Conservation (phyloP, 2,329 filamentous ascomycete genomes). For the Microthyrium microscopicum region DNA sequence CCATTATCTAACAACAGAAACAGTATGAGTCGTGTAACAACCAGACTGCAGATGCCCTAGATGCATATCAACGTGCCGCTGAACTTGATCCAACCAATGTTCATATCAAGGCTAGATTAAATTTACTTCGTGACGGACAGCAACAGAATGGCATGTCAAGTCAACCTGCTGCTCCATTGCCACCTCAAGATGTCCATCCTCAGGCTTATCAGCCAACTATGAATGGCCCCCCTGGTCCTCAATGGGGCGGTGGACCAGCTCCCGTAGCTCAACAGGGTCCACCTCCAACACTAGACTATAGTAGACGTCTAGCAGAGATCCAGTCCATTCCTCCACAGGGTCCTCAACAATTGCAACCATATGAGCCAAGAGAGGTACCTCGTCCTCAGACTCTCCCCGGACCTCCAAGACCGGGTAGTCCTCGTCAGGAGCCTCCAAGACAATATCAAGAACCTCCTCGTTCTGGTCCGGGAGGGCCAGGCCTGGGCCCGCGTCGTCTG, state of each 20-base stretch:
- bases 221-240: constrained; percentile 67
- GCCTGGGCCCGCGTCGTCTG: constrained; percentile 30
- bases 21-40: constrained; percentile 99
- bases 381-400: constrained; percentile 54
- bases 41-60: constrained; percentile 87
- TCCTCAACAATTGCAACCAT: constrained; percentile 40
- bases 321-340: constrained; percentile 35
- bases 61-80: constrained; percentile 86
- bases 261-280: constrained; percentile 47
- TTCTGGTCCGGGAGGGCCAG: constrained; percentile 20
- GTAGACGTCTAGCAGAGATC: constrained; percentile 59
- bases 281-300: constrained; percentile 42
- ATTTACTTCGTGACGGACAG: constrained; percentile 70
- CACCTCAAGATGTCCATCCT: constrained; percentile 90
- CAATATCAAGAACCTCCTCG: constrained; percentile 51
- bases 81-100: constrained; percentile 87
- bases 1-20: background rate
- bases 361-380: constrained; percentile 68
- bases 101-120: constrained; percentile 88
- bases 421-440: constrained; percentile 23
- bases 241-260: constrained; percentile 64
- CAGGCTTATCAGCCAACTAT: constrained; percentile 79
- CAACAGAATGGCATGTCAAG: constrained; percentile 50
- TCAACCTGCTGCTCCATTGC: constrained; percentile 64
- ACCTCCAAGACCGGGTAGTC: constrained; percentile 33